Conservation (phyloP, 345 rosid genomes). For the Rhizophora apiculata region DNA sequence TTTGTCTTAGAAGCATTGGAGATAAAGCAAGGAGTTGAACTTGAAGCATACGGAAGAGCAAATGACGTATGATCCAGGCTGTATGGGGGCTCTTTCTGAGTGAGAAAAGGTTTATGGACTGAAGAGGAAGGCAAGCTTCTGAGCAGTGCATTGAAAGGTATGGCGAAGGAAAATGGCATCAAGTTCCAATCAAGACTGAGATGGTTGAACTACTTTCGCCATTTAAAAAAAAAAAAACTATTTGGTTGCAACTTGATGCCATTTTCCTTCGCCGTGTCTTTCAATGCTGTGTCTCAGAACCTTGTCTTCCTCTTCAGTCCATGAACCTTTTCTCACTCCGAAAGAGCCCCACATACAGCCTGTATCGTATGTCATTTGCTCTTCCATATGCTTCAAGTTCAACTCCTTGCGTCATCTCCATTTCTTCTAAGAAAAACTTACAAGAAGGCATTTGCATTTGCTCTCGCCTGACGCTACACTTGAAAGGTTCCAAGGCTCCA, state of each 20-base stretch:
- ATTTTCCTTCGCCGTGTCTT: slow-evolving; percentile 43
- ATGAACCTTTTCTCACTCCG: slow-evolving; percentile 45
- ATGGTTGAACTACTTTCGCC: too few species aligned
- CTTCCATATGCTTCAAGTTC: too few species aligned
- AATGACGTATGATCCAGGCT: background rate
- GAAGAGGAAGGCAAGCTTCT: slow-evolving; percentile 49
- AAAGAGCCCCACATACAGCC: slow-evolving; percentile 18
- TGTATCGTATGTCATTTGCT: too few species aligned
- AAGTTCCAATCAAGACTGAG: slow-evolving; percentile 25
- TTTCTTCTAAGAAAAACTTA: too few species aligned
- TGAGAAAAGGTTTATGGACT: slow-evolving; percentile 54
- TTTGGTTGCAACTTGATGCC: slow-evolving; percentile 43
- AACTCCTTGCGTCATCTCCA: too few species aligned
- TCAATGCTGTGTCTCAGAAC: slow-evolving; percentile 39
- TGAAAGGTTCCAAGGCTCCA: too few species aligned
- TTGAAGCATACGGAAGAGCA: too few species aligned
- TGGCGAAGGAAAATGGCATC: slow-evolving; percentile 54
- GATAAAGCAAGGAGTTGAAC: too few species aligned
- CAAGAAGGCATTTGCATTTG: too few species aligned
- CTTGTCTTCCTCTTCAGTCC: slow-evolving; percentile 50
- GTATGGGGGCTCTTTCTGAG: slow-evolving; percentile 20
- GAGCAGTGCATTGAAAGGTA: slow-evolving; percentile 29
- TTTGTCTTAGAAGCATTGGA: too few species aligned
- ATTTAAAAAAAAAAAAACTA: too few species aligned
- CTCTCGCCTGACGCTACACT: too few species aligned